Evolutionary conservation across 2,329 filamentous ascomycete species (phyloP).

Genomic region (Aspergillus luchuensis): DNA sequence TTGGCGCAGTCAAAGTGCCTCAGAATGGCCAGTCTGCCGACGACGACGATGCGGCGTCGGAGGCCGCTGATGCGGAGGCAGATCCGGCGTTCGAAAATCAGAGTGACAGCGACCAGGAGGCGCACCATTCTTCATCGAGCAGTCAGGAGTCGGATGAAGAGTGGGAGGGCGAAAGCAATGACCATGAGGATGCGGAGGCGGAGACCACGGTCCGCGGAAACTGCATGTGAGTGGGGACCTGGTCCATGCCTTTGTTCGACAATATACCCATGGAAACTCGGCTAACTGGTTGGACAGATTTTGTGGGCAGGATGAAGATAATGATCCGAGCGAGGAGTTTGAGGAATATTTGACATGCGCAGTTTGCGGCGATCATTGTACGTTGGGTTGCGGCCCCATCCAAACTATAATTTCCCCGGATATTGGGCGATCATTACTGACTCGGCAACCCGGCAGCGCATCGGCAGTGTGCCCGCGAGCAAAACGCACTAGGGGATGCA

Average conservation of each 20-base stretch:
- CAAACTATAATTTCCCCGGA: constrained; percentile 29
- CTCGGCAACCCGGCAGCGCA: constrained; percentile 69
- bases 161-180: constrained; percentile 53
- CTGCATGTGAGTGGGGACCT: constrained; percentile 59
- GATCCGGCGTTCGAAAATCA: constrained; percentile 47
- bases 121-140: constrained; percentile 41
- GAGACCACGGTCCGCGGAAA: constrained; percentile 56
- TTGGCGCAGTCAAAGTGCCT: constrained; percentile 41
- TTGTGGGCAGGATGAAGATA: constrained; percentile 78
- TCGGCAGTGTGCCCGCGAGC: constrained; percentile 80
- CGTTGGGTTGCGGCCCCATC: constrained; percentile 45
- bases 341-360: constrained; percentile 76
- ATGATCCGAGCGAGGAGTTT: constrained; percentile 79
- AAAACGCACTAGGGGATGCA: constrained; percentile 62
- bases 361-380: constrained; percentile 80
- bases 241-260: not conserved
- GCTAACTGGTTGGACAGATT: constrained; percentile 60
- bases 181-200: constrained; percentile 46
- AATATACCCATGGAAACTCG: not conserved
- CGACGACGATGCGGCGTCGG: constrained; percentile 42
- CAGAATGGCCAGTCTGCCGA: constrained; percentile 32
- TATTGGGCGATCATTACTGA: constrained; percentile 30
- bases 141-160: constrained; percentile 62
- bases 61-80: constrained; percentile 43
- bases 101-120: constrained; percentile 44